These are phyloP conservation scores for Talaromyces sp. DNA, from an alignment of 2,329 filamentous ascomycete species.

Conservation along the genomic window DNA sequence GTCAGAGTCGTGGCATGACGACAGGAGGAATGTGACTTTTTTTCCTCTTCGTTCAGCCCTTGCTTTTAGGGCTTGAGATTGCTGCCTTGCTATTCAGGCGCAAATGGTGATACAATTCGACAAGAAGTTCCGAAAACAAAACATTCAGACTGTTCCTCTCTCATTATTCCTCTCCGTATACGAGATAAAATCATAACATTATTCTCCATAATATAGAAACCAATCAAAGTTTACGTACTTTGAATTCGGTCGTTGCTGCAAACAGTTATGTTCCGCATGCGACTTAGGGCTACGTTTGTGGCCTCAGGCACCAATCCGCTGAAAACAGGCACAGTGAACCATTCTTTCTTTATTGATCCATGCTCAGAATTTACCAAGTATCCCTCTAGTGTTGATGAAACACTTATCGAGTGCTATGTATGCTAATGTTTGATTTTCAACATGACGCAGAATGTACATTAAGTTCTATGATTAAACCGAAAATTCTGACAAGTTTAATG, in stretches of 20 bases:
- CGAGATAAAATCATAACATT: not conserved
- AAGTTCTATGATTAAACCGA: no score
- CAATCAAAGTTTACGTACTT: not conserved
- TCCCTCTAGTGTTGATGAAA: no score
- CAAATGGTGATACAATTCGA: not conserved
- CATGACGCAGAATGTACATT: no score
- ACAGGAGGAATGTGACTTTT: not conserved
- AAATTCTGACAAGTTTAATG: no score
- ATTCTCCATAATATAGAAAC: no score
- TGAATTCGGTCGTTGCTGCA: not conserved
- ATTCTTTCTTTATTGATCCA: not conserved
- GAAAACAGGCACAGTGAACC: slow-evolving; percentile 1
- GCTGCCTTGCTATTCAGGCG: not conserved
- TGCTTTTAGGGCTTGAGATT: not conserved
- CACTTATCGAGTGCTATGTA: no score
- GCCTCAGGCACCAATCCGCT: slow-evolving; percentile 10
- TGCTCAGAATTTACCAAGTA: not conserved
- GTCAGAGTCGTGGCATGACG: not conserved
- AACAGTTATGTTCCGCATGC: slow-evolving; percentile 10
- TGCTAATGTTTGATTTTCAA: no score
- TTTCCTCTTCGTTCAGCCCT: not conserved
- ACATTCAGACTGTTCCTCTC: not conserved
- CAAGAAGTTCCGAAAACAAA: not conserved
- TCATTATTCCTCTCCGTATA: not conserved
- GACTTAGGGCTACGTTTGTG: not conserved